Conservation (phyloP, 805 yeast genomes). For the Lachancea nothofagi region DNA sequence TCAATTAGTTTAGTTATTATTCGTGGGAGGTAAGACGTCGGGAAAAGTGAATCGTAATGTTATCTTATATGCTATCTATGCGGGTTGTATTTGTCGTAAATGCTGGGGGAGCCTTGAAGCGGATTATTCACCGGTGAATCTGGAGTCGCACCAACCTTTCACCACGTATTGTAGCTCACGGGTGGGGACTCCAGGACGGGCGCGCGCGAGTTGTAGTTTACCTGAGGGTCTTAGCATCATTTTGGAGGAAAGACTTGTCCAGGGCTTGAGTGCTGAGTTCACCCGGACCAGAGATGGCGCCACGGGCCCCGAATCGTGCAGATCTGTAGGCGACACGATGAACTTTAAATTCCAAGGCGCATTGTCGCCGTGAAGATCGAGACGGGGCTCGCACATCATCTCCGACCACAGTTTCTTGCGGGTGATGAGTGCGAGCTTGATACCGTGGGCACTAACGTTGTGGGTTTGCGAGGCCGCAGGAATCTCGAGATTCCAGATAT, state of each 20-base stretch:
- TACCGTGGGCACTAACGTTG: conserved; percentile 19
- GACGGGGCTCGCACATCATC: conserved; percentile 23
- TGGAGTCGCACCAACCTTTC: conserved; percentile 32
- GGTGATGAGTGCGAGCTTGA: conserved; percentile 29
- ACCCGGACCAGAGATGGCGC: conserved; percentile 22
- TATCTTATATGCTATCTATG: too few species aligned
- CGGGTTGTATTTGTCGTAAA: too few species aligned
- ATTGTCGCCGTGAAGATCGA: conserved; percentile 29
- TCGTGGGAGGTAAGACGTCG: too few species aligned
- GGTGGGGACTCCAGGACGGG: conserved; percentile 4
- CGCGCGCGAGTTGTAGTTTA: conserved; percentile 17
- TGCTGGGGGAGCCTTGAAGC: background rate
- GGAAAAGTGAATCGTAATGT: too few species aligned
- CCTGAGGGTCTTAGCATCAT: conserved; percentile 31
- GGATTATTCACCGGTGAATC: conserved; percentile 16
- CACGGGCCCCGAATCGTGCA: background rate
- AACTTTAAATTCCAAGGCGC: conserved; percentile 25
- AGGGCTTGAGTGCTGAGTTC: conserved; percentile 26
- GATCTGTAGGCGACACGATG: background rate
- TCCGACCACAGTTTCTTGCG: conserved; percentile 32
- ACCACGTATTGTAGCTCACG: conserved; percentile 30
- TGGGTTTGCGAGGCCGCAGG: conserved; percentile 11
- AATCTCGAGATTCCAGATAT: conserved; percentile 21
- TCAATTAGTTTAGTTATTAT: too few species aligned
- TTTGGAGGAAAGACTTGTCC: conserved; percentile 15